These are phyloP conservation scores for Chytriomyces sp. DNA, from an alignment of 192 early-diverging fungal genomes.

Conservation along the genomic window DNA sequence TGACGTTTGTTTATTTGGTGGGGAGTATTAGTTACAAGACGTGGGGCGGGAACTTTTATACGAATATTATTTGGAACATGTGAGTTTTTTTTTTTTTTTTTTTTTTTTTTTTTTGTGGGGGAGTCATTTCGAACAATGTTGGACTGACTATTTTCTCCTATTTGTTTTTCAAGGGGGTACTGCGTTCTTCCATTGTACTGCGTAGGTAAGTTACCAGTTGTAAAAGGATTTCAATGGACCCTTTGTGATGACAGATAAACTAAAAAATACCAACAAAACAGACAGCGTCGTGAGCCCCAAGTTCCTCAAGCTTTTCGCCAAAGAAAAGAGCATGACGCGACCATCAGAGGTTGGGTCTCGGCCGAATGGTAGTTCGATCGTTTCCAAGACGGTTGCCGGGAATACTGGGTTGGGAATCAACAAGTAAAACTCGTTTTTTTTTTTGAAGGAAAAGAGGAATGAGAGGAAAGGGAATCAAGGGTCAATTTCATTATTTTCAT, in stretches of 20 bases:
- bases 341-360: background rate
- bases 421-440: too few species aligned
- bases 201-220: background rate
- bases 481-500: too few species aligned
- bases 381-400: too few species aligned
- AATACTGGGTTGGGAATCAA: too few species aligned
- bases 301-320: constrained; percentile 2
- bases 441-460: too few species aligned
- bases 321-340: background rate
- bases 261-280: too few species aligned
- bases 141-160: background rate
- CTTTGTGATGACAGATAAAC: too few species aligned
- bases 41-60: constrained; percentile 20
- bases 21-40: background rate
- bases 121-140: background rate
- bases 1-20: background rate
- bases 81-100: background rate
- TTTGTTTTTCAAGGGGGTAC: background rate
- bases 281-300: background rate
- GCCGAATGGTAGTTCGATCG: too few species aligned
- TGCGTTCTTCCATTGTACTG: background rate
- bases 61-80: constrained; percentile 13
- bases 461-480: too few species aligned
- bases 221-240: too few species aligned
- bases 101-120: background rate